A percentile compares a stretch with the other conserved stretches of the same genome.
Conservation (phyloP, 2,329 filamentous ascomycete species). For the Xenosphaeropsis pyriputrescens region DNA sequence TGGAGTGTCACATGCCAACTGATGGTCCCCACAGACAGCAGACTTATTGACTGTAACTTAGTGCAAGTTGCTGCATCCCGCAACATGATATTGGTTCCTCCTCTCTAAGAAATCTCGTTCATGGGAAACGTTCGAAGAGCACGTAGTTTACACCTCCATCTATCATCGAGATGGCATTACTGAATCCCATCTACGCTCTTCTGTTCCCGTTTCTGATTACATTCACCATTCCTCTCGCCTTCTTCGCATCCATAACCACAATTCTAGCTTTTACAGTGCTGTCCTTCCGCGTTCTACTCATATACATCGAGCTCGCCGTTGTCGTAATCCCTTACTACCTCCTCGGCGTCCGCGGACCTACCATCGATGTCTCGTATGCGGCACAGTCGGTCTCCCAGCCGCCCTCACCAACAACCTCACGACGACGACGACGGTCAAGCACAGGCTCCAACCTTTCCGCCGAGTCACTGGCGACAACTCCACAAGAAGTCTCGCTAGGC, state of each 20-base stretch:
- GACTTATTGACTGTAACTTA: too few relatives aligned
- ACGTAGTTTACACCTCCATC: too few relatives aligned
- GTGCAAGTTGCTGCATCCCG: too few relatives aligned
- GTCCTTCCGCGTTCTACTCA: slow-evolving; percentile 40
- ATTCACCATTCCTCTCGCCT: slow-evolving; percentile 45
- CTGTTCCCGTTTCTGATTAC: slow-evolving; percentile 47
- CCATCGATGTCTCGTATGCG: too few relatives aligned
- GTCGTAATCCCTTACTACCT: slow-evolving; percentile 42
- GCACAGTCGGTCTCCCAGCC: slow-evolving; percentile 2
- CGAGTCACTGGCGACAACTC: slow-evolving; percentile 11
- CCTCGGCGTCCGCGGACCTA: slow-evolving; percentile 8
- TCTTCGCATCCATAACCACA: slow-evolving; percentile 50
- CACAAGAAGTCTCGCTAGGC: slow-evolving; percentile 18
- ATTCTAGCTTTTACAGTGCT: slow-evolving; percentile 45
- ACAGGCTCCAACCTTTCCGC: slow-evolving; percentile 17
- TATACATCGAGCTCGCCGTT: slow-evolving; percentile 48
- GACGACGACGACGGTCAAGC: slow-evolving; percentile 13
- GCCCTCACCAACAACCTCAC: slow-evolving; percentile 2
- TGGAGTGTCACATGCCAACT: too few relatives aligned
- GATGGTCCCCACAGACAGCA: too few relatives aligned
- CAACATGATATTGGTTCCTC: too few relatives aligned
- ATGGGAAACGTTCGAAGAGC: too few relatives aligned
- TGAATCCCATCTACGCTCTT: slow-evolving; percentile 39
- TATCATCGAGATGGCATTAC: slow-evolving; percentile 27
- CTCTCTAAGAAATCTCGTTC: too few relatives aligned